Conservation (phyloP, 305 asterid species). For the Striga hermonthica region DNA sequence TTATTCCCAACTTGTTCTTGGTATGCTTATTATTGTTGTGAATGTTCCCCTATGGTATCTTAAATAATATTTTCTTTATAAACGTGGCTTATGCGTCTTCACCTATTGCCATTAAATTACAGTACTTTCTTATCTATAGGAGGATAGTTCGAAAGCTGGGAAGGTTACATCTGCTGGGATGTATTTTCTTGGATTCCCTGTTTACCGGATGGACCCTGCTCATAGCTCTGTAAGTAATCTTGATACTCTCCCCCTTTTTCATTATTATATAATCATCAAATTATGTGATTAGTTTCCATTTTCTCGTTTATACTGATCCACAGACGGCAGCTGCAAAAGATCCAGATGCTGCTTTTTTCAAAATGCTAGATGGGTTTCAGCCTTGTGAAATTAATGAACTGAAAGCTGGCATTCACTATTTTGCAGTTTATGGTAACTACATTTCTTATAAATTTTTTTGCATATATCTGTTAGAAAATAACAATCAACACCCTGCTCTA, state of each 20-base stretch:
- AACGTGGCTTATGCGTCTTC: conserved; percentile 1
- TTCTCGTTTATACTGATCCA: conserved; percentile 31
- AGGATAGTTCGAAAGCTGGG: conserved; percentile 82
- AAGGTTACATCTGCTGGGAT: conserved; percentile 89
- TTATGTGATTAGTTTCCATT: conserved; percentile 25
- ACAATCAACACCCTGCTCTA: neutral
- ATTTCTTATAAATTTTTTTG: conserved; percentile 29
- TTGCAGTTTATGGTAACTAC: conserved; percentile 82
- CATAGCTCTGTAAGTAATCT: conserved; percentile 59
- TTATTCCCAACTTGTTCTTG: neutral
- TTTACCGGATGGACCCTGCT: conserved; percentile 76
- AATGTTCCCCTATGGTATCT: neutral
- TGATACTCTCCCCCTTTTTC: conserved; percentile 10
- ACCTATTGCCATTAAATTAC: conserved; percentile 14
- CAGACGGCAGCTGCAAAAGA: conserved; percentile 71
- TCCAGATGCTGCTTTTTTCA: conserved; percentile 91
- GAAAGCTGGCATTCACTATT: conserved; percentile 83
- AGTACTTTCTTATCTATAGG: conserved; percentile 44
- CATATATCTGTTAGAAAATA: conserved; percentile 1
- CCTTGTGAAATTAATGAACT: conserved; percentile 90
- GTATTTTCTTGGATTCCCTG: conserved; percentile 94
- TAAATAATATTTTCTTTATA: conserved; percentile 6
- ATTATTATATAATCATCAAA: conserved; percentile 12
- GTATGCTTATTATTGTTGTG: neutral
- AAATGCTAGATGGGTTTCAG: conserved; percentile 90